Base-by-base conservation (phyloP, 768 basidiomycete species). In the Lactifluus subvellereus region DNA sequence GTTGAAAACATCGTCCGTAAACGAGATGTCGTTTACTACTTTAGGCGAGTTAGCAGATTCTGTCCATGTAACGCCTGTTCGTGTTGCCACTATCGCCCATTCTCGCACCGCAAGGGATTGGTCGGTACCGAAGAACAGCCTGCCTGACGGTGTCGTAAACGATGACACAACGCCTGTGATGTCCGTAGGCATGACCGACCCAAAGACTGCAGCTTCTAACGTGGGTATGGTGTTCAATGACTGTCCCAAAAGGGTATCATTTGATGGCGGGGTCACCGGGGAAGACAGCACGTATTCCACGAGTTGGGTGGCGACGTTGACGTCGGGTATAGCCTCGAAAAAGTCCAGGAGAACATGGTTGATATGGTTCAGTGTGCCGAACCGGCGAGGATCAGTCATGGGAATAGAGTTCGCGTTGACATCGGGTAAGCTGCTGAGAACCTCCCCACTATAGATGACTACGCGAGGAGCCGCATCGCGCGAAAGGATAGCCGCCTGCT, bases 201-300 rank as follows among this genome's bases (percentile, higher is more conserved):
- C 86, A 69, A 87, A 87, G n/a, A 87, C 68, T 1, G 84, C 85
- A 4, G 86, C 82, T 71, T 87, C 86, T 40, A 88, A 68, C 1
- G 73, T 64, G 27, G 85, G 86, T 50, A 87, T 73, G 1, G 73
- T 69, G 11, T 76, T 65, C n/a, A 85, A 67, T 3, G 77, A 74
- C 56, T 73, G 68, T 58, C 73, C 77, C 6, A 84, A 72, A 14
- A 72, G 45, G 10, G 81, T 76, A 30, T 74, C 68, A 20, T 72
- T 72, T 4, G 74, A 66, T 4, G 83, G 82, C 8, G 83, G 80
- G 11, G 73, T 70, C 14, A 74, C 72, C 10, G 72, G 67, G 16
- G 71, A 70, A 5, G 75, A 73, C 16, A 84, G 72, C 43, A 87
- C 75, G 66, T 78, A 84, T 45, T 77, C 67, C 50, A 83, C 79